Conservation (phyloP, 2,329 filamentous ascomycete species). For the Beauveria rudraprayagi region DNA sequence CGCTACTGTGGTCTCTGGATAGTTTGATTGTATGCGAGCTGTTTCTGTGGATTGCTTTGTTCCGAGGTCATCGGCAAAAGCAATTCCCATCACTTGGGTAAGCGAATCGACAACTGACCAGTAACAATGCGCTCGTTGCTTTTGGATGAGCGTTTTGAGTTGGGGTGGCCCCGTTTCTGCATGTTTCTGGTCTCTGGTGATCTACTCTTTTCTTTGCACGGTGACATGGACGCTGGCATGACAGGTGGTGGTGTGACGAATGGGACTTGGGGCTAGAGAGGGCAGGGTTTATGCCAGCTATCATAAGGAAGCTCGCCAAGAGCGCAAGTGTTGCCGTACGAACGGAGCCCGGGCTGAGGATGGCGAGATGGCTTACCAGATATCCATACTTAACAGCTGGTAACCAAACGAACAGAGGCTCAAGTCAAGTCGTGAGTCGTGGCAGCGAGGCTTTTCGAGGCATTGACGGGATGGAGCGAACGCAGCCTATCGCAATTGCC, state of each 20-base stretch:
- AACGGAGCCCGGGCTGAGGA: neutral
- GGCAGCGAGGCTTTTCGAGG: neutral
- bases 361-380: neutral
- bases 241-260: slow-evolving; percentile 3
- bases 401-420: neutral
- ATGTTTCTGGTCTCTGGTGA: neutral
- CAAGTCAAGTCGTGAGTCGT: neutral
- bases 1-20: neutral
- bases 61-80: neutral
- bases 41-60: neutral
- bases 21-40: neutral
- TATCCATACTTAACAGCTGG: neutral
- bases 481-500: neutral
- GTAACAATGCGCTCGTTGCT: slow-evolving; percentile 3
- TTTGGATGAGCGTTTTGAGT: slow-evolving; percentile 1
- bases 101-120: neutral
- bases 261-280: neutral
- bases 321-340: neutral
- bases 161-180: neutral
- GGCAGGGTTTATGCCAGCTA: slow-evolving; percentile 2
- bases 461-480: neutral
- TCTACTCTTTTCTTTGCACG: neutral
- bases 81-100: neutral
- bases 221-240: slow-evolving; percentile 1
- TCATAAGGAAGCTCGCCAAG: neutral